phyloP scores from a whole-genome alignment of 192 early-diverging fungal genomes.

The Dispira simplex region DNA sequence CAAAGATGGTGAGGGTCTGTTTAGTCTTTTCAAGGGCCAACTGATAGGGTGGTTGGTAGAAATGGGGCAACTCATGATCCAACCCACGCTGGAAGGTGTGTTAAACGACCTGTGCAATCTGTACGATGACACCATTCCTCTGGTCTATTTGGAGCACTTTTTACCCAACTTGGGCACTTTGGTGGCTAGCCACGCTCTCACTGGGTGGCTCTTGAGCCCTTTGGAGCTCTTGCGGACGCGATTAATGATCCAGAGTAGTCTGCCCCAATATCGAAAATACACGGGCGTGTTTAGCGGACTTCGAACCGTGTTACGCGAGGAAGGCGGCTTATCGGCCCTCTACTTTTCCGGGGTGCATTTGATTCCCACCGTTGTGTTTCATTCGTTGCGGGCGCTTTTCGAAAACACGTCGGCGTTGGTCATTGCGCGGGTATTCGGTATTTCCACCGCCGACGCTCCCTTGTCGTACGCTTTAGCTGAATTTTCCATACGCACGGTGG shows the following conservation, averaged over 20 bases:
- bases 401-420: slow-evolving; percentile 45
- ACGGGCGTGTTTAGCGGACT: slow-evolving; percentile 62
- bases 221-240: slow-evolving; percentile 83
- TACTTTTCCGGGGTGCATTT: slow-evolving; percentile 53
- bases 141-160: slow-evolving; percentile 37
- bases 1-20: slow-evolving; percentile 47
- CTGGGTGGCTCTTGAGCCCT: slow-evolving; percentile 73
- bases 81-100: slow-evolving; percentile 72
- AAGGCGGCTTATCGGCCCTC: slow-evolving; percentile 50
- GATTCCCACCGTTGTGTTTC: slow-evolving; percentile 64
- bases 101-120: slow-evolving; percentile 84
- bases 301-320: slow-evolving; percentile 57
- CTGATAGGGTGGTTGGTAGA: slow-evolving; percentile 66
- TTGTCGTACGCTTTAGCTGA: slow-evolving; percentile 39
- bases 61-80: slow-evolving; percentile 51
- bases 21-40: slow-evolving; percentile 44
- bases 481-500: slow-evolving; percentile 49
- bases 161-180: slow-evolving; percentile 52
- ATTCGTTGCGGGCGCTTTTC: slow-evolving; percentile 56
- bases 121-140: slow-evolving; percentile 71
- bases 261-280: slow-evolving; percentile 67
- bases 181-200: slow-evolving; percentile 52
- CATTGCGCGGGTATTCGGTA: slow-evolving; percentile 41
- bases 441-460: slow-evolving; percentile 45
- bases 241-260: slow-evolving; percentile 67